A percentile compares a stretch with the other conserved stretches of the same genome.
These are phyloP conservation scores for Heritiera fomes DNA, from an alignment of 345 rosid species.

Conservation along the genomic window DNA sequence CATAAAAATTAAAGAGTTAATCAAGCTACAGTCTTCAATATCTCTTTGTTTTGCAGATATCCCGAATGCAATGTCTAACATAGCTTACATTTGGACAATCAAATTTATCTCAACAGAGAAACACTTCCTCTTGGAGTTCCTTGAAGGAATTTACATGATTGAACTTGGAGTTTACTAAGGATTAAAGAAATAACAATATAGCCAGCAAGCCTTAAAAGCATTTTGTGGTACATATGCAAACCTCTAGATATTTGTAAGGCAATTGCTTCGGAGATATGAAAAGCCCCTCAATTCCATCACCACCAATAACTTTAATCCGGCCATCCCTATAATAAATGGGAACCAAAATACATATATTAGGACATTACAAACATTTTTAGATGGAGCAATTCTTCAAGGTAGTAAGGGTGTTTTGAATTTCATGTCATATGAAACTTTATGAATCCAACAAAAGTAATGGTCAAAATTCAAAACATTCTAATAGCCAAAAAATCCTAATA, in stretches of 20 bases:
- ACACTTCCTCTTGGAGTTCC: not conserved
- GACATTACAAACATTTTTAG: not conserved
- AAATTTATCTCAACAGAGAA: not conserved
- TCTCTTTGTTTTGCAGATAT: not conserved
- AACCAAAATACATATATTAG: constrained; percentile 1
- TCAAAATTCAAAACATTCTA: not conserved
- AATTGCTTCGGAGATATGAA: constrained; percentile 50
- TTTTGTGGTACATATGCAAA: constrained; percentile 12
- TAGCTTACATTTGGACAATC: not conserved
- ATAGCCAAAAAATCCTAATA: not conserved
- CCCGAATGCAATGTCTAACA: not conserved
- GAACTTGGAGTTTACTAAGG: not conserved
- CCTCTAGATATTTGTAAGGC: constrained; percentile 63
- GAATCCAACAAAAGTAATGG: not conserved
- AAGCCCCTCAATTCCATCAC: constrained; percentile 67
- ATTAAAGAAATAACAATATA: not conserved
- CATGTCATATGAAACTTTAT: not conserved
- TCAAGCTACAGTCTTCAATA: not conserved
- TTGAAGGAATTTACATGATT: not conserved
- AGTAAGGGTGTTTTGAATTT: not conserved
- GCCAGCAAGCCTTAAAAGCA: not conserved
- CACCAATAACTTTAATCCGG: constrained; percentile 65
- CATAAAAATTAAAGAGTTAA: not conserved
- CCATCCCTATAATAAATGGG: constrained; percentile 48
- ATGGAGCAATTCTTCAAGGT: not conserved